Conservation (phyloP, 306 rosid species). For the Prosopis cineraria region DNA sequence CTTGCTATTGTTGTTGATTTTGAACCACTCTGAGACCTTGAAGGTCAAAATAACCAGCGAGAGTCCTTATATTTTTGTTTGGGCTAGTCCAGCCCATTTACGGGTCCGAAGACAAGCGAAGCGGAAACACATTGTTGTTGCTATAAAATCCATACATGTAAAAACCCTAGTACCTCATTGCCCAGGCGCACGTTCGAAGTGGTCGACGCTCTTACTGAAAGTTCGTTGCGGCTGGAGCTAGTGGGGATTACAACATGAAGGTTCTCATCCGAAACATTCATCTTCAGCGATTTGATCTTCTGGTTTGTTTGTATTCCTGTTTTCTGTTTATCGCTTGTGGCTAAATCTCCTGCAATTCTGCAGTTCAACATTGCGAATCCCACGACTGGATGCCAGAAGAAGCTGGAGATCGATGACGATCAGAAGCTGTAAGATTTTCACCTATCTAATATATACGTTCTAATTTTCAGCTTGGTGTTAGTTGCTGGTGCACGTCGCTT, state of each 20-base stretch:
- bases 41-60: too few relatives aligned
- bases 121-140: background rate
- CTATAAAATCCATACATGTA: background rate
- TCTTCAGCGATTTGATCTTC: background rate
- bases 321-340: background rate
- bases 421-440: constrained; percentile 1
- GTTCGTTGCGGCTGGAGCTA: background rate
- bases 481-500: background rate
- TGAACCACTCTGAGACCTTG: too few relatives aligned
- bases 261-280: background rate
- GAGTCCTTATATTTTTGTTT: too few relatives aligned
- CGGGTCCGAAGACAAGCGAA: background rate
- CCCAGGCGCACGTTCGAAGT: background rate
- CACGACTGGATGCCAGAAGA: constrained; percentile 31
- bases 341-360: background rate
- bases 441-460: background rate
- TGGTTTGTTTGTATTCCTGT: background rate
- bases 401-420: constrained; percentile 31
- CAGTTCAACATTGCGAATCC: constrained; percentile 31
- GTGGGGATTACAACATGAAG: background rate
- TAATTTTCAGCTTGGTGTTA: background rate
- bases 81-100: background rate
- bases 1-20: too few relatives aligned
- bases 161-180: background rate
- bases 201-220: background rate